A percentile compares a stretch with the other conserved stretches of the same genome.
Conservation (phyloP, 1,284 basidiomycete genomes). For the Thelephora terrestris region DNA sequence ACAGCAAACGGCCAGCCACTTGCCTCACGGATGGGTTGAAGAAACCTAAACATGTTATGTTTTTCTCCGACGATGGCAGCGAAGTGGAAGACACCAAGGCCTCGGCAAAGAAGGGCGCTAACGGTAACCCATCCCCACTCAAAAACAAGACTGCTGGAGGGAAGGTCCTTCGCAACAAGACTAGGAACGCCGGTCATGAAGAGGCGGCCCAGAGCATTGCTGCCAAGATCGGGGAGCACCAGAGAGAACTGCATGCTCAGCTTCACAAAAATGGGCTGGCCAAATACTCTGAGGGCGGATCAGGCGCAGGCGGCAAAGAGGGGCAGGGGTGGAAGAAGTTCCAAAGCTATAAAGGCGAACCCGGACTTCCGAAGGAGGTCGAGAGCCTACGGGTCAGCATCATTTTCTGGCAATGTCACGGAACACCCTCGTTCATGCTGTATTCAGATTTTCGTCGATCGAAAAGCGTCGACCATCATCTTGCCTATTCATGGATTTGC, state of each 20-base stretch:
- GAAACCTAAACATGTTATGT: conserved; percentile 77
- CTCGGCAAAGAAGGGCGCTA: conserved; percentile 43
- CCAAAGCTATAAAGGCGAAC: conserved; percentile 95
- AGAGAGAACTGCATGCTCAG: conserved; percentile 72
- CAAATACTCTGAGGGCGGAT: conserved; percentile 73
- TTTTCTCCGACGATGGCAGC: conserved; percentile 64
- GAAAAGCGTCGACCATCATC: conserved; percentile 83
- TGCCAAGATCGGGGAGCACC: conserved; percentile 79
- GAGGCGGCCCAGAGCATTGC: conserved; percentile 63
- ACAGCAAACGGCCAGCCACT: conserved; percentile 46
- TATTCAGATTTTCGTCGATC: conserved; percentile 82
- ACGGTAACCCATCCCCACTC: conserved; percentile 45
- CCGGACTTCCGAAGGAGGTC: conserved; percentile 73
- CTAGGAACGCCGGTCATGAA: conserved; percentile 69
- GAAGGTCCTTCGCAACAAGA: conserved; percentile 79
- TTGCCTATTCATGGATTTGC: conserved; percentile 93
- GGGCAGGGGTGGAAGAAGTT: conserved; percentile 93
- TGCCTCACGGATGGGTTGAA: conserved; percentile 82
- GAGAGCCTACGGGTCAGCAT: conserved; percentile 63
- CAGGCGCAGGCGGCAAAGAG: conserved; percentile 63
- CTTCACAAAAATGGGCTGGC: conserved; percentile 80
- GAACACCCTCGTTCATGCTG: not conserved
- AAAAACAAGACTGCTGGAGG: conserved; percentile 72
- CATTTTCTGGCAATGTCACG: not conserved
- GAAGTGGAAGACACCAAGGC: conserved; percentile 37